Conservation (phyloP, 306 rosid genomes). For the Dryas alaskensis region DNA sequence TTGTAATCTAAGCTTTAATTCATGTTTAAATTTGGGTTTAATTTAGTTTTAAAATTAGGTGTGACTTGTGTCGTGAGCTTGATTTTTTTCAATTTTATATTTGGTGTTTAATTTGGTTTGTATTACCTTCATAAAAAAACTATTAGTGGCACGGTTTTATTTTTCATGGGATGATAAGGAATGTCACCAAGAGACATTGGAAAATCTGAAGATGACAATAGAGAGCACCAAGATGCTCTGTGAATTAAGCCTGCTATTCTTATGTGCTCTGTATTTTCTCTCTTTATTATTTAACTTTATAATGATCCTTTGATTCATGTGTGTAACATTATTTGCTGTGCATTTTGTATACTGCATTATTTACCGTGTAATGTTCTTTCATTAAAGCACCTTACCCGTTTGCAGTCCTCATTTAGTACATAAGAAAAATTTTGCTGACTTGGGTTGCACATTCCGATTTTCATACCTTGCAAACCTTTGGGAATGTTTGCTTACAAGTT, state of each 20-base stretch:
- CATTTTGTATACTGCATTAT: background rate
- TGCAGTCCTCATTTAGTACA: background rate
- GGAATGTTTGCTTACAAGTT: constrained; percentile 6
- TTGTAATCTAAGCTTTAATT: no score
- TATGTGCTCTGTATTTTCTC: constrained; percentile 1
- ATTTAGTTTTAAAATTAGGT: no score
- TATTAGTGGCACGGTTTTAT: constrained; percentile 73
- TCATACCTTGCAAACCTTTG: constrained; percentile 16
- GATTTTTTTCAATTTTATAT: no score
- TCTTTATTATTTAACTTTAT: background rate
- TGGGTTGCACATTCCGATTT: background rate
- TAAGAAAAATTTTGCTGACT: background rate
- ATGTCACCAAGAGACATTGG: constrained; percentile 79
- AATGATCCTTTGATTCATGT: background rate
- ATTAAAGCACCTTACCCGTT: background rate
- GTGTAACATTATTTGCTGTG: background rate
- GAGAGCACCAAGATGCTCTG: constrained; percentile 65
- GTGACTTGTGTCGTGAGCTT: no score
- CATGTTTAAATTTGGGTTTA: no score
- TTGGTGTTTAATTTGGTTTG: no score
- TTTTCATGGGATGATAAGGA: constrained; percentile 78
- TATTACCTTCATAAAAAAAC: background rate
- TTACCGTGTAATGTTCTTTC: background rate
- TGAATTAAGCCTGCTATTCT: constrained; percentile 45
- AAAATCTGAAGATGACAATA: constrained; percentile 62